phyloP scores from a whole-genome alignment of 495 filamentous ascomycete species.

The Penicillium tannophilum region DNA sequence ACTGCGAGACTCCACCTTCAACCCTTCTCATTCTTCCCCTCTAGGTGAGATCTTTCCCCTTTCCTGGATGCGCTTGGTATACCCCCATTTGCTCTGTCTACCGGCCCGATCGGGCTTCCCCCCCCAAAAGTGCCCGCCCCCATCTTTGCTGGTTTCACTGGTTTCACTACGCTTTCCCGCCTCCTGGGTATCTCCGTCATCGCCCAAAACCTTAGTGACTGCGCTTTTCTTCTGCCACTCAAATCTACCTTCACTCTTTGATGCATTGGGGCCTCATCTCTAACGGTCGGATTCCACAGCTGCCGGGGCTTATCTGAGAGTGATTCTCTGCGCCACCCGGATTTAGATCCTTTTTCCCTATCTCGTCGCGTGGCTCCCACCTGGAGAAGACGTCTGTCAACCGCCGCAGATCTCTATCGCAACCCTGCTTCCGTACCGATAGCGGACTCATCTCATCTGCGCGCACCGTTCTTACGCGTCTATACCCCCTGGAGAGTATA shows the following conservation, averaged over 20 bases:
- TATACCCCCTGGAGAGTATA: slow-evolving; percentile 8
- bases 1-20: slow-evolving; percentile 26
- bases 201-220: slow-evolving; percentile 30
- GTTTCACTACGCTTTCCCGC: slow-evolving; percentile 21
- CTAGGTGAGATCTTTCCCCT: slow-evolving; percentile 13
- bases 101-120: slow-evolving; percentile 30
- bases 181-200: slow-evolving; percentile 39
- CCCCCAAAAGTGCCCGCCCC: slow-evolving; percentile 14
- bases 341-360: slow-evolving; percentile 68
- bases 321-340: slow-evolving; percentile 19
- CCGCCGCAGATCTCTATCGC: slow-evolving; percentile 22
- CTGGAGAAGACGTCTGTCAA: slow-evolving; percentile 15
- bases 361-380: slow-evolving; percentile 58
- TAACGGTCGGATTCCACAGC: slow-evolving; percentile 11
- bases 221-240: slow-evolving; percentile 27
- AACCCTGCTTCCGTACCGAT: slow-evolving; percentile 9
- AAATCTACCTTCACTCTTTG: slow-evolving; percentile 10
- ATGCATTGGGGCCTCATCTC: slow-evolving; percentile 4
- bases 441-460: slow-evolving; percentile 4
- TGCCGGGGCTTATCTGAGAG: slow-evolving; percentile 10
- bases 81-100: slow-evolving; percentile 14
- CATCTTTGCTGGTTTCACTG: slow-evolving; percentile 16
- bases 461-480: slow-evolving; percentile 17
- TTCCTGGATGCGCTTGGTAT: slow-evolving; percentile 4
- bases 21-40: slow-evolving; percentile 15